These are phyloP conservation scores for Nakaseomyces delphensis DNA, from an alignment of 1,139 yeast species.

Conservation along the genomic window DNA sequence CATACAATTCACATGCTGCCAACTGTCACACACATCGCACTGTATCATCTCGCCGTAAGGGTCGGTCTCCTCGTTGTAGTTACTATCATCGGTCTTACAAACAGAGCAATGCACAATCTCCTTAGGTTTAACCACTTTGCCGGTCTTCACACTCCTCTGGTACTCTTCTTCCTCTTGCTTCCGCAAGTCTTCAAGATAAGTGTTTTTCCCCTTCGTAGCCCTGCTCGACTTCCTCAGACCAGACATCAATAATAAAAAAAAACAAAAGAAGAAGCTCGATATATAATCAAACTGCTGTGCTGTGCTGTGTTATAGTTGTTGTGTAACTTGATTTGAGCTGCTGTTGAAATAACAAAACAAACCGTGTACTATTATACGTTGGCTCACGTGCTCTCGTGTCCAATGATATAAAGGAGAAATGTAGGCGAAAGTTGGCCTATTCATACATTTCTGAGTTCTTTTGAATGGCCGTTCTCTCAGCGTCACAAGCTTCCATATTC, in stretches of 20 bases:
- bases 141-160: neutral
- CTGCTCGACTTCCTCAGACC: slow-evolving; percentile 19
- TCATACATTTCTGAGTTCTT: no score
- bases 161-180: slow-evolving; percentile 14
- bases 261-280: neutral
- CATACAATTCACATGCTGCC: slow-evolving; percentile 82
- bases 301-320: no score
- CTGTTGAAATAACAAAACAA: no score
- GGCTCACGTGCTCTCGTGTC: no score
- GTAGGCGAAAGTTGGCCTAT: no score
- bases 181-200: slow-evolving; percentile 17
- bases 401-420: no score
- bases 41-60: slow-evolving; percentile 61
- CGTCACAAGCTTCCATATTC: no score
- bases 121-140: slow-evolving; percentile 8
- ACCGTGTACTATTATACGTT: no score
- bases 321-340: no score
- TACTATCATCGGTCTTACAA: slow-evolving; percentile 58
- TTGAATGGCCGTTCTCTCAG: no score
- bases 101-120: slow-evolving; percentile 48
- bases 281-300: no score
- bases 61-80: slow-evolving; percentile 53
- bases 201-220: slow-evolving; percentile 24
- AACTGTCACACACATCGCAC: slow-evolving; percentile 68
- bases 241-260: neutral